phyloP scores from a whole-genome alignment of 116 monocot genomes.

The Cymodocea nodosa region DNA sequence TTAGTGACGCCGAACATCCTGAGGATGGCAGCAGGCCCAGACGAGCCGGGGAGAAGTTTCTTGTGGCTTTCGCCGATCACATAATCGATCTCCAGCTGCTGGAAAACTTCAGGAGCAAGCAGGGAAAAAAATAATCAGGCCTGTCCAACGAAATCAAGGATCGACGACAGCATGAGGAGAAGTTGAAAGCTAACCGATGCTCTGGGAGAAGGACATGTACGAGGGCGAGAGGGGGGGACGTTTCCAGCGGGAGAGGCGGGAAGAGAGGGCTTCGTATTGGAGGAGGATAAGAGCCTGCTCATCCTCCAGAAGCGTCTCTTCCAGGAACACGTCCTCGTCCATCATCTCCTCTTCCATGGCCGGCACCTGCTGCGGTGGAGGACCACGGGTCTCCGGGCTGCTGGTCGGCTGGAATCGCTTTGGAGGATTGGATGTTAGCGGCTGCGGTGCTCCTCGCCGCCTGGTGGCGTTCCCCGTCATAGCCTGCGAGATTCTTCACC shows the following conservation, averaged over 20 bases:
- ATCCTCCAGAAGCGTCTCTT: slow-evolving; percentile 69
- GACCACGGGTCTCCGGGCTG: slow-evolving; percentile 15
- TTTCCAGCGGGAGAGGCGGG: slow-evolving; percentile 72
- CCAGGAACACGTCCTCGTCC: slow-evolving; percentile 92
- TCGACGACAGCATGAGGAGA: background rate
- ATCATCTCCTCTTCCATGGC: slow-evolving; percentile 79
- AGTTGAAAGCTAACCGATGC: slow-evolving; percentile 32
- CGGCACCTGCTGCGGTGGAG: slow-evolving; percentile 7
- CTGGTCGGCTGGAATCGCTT: slow-evolving; percentile 37
- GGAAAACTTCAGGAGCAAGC: slow-evolving; percentile 43
- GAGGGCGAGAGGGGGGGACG: slow-evolving; percentile 51
- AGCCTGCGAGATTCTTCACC: background rate
- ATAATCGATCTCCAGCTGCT: slow-evolving; percentile 98
- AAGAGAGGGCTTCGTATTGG: slow-evolving; percentile 55
- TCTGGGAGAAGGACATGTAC: slow-evolving; percentile 30
- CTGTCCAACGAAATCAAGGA: too few species aligned
- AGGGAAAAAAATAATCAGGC: background rate
- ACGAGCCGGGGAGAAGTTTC: slow-evolving; percentile 47
- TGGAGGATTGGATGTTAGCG: slow-evolving; percentile 17
- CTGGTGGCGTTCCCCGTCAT: slow-evolving; percentile 30
- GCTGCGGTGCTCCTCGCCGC: slow-evolving; percentile 20
- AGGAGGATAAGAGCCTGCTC: slow-evolving; percentile 61
- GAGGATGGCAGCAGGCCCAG: slow-evolving; percentile 82
- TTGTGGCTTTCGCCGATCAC: slow-evolving; percentile 80
- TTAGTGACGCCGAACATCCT: slow-evolving; percentile 92